Evolutionary conservation across 805 yeast species (phyloP).

Genomic region (Cyberlindnera amylophila): DNA sequence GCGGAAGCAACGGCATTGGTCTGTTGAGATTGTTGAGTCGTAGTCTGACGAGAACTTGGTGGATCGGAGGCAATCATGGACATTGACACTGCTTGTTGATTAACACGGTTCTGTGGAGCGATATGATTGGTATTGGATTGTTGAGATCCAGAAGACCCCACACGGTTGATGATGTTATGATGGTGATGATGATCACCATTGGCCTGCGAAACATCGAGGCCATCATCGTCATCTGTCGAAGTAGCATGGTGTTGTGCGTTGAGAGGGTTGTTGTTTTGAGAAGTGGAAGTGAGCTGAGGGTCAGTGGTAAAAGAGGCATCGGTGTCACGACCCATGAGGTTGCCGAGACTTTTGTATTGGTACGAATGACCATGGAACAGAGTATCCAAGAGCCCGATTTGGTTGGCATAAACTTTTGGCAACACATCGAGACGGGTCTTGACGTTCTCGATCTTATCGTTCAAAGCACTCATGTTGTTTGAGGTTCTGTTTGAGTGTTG

Average conservation of each 20-base stretch:
- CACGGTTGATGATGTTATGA: constrained; percentile 7
- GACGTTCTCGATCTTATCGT: constrained; percentile 12
- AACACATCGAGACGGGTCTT: constrained; percentile 13
- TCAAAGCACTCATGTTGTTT: constrained; percentile 5
- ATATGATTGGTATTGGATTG: constrained; percentile 5
- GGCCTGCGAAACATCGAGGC: not conserved
- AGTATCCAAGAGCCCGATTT: constrained; percentile 19
- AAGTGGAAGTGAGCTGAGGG: too few relatives aligned
- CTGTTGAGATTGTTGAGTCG: not conserved
- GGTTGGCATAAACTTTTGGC: constrained; percentile 23
- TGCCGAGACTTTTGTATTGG: constrained; percentile 17
- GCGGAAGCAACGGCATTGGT: not conserved
- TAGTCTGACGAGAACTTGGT: not conserved
- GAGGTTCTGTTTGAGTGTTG: constrained; percentile 10
- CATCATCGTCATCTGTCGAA: not conserved
- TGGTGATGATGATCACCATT: constrained; percentile 9
- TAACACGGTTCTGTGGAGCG: constrained; percentile 19
- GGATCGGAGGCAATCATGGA: constrained; percentile 7
- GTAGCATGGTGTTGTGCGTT: too few relatives aligned
- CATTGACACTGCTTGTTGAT: constrained; percentile 10
- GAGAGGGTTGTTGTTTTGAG: too few relatives aligned
- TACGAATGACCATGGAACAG: constrained; percentile 18
- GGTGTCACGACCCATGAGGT: constrained; percentile 8
- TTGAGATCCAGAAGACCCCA: not conserved
- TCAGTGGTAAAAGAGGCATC: too few relatives aligned